Evolutionary conservation across 345 rosid species (phyloP), one percentile per base, ranked within the genome.

Genomic region (Syzygium grande): DNA sequence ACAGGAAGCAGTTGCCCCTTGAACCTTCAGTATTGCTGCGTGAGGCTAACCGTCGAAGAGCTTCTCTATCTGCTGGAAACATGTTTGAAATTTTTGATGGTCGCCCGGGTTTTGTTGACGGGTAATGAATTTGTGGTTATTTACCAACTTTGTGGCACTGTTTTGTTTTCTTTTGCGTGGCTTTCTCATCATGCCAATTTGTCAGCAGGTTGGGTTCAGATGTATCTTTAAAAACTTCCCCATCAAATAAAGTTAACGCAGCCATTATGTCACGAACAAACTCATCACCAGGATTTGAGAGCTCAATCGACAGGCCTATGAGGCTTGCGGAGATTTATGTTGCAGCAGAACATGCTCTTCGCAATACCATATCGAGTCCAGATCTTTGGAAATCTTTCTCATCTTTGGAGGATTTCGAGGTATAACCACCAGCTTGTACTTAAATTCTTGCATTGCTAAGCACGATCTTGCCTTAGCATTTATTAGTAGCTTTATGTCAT

Each of bases 41-140:
- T 29, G 98, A 96, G 93, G 99, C 99, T 91, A 98, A 98, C 87
- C 88, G 98, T 87, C 92, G 98, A 84, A 95, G 99, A 90, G 99
- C 99, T 91, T 96, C 99, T 88, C 97, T 98, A 89, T 96, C 99
- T 93, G 96, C 97, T 90, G 99, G 99, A 92, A 98, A 94, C 90
- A 86, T 92, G 89, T 91, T 89, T 86, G 99, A 97, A 92, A 93
- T 93, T 87, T 88, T 94, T 87, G 95, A 94, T 89, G 95, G 94
- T 80, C 96, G 90, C 85, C 89, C 92, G 79, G 89, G 88, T 89
- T 89, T 91, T 89, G 89, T 58, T 90, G 98, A 97, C 91, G 98
- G 97, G 99, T 97, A 95, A 93, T 91, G 86, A 73, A 86, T 83
- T 63, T 90, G 86, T 87, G 34, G 84, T 63, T 84, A 87, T 84